Evolutionary conservation across 495 filamentous ascomycete genomes (phyloP), one percentile per base, ranked within the genome.

Genomic region (Podospora bellae-mahoneyi): DNA sequence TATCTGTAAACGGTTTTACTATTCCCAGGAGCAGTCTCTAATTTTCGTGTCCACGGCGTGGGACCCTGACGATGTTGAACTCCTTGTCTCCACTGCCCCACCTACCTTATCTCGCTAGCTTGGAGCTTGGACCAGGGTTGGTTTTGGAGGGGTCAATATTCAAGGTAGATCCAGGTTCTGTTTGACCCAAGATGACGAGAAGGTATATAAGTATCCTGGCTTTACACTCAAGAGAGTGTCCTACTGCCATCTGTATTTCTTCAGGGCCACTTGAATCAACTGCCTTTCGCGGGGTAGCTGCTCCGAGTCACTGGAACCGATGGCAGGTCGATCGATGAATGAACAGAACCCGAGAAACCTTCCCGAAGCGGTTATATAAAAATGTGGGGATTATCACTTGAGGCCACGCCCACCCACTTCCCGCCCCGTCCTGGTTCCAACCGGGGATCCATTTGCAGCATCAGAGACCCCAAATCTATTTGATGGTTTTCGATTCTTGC

Each of bases 81-180:
- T 48, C 18, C 5, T 48, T 48, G 39, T 10, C 39, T 18, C 39
- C 39, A 10, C 39, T 48, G 39, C 61, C 61, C 61, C 30, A 39
- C 61, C 61, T 44, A 15, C 20, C 32, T 63, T 63, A 63, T 63
- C 61, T 63, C 61, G 61, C 28, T 44, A 63, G 30, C 61, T 28
- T 16, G 34, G 61, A 53, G 61, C 61, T 53, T 63, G 61, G 61
- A 6, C 28, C 61, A 39, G 30, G 6, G 61, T 0, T n/a, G 9
- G 0, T 15, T 32, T 32, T 18, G 34, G 30, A 32, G 27, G 59
- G 13, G 23, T 20, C 19, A 58, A 20, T 20, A 18, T 58, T 6
- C n/a, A 9, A 18, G 19, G n/a, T 58, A 15, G 5, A 23, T 20
- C 13, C 56, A 59, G 4, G 18, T 20, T 48, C 23, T 48, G 39